Evolutionary conservation across 2,329 filamentous ascomycete genomes (phyloP).

Genomic region (Dactylonectria macrodidyma): DNA sequence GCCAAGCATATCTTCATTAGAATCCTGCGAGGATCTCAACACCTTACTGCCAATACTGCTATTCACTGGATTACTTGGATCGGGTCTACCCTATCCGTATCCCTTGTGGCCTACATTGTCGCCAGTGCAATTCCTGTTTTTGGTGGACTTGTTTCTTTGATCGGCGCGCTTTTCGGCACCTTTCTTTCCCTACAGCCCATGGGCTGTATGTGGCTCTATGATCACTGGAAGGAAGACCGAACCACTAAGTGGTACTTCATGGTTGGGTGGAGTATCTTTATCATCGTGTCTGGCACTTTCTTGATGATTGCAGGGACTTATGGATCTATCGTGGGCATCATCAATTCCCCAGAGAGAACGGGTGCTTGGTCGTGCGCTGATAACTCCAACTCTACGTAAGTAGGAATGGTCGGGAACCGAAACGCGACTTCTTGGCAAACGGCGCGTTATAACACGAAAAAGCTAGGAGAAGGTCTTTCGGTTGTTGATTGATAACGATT

Average conservation of each 20-base stretch:
- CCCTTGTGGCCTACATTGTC: conserved; percentile 48
- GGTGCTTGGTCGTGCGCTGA: conserved; percentile 60
- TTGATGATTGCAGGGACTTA: conserved; percentile 62
- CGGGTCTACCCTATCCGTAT: conserved; percentile 45
- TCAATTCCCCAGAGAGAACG: conserved; percentile 52
- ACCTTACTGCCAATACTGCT: conserved; percentile 48
- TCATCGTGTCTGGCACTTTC: conserved; percentile 49
- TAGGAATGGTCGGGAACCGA: too few species aligned
- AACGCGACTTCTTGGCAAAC: too few species aligned
- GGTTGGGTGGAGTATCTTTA: conserved; percentile 33
- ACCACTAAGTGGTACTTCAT: conserved; percentile 30
- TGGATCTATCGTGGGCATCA: conserved; percentile 55
- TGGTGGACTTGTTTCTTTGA: conserved; percentile 45
- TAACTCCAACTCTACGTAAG: conserved; percentile 51
- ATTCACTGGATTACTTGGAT: conserved; percentile 53
- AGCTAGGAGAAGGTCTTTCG: too few species aligned
- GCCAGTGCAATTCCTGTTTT: conserved; percentile 46
- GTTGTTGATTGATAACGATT: too few species aligned
- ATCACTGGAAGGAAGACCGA: conserved; percentile 42
- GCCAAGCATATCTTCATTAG: conserved; percentile 38
- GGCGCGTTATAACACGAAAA: too few species aligned
- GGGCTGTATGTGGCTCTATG: conserved; percentile 49
- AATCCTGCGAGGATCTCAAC: conserved; percentile 17
- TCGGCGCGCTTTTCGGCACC: conserved; percentile 49
- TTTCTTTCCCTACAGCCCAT: conserved; percentile 49